Evolutionary conservation across 164 flowering plant species (phyloP).

Genomic region (Chimonanthus praecox): DNA sequence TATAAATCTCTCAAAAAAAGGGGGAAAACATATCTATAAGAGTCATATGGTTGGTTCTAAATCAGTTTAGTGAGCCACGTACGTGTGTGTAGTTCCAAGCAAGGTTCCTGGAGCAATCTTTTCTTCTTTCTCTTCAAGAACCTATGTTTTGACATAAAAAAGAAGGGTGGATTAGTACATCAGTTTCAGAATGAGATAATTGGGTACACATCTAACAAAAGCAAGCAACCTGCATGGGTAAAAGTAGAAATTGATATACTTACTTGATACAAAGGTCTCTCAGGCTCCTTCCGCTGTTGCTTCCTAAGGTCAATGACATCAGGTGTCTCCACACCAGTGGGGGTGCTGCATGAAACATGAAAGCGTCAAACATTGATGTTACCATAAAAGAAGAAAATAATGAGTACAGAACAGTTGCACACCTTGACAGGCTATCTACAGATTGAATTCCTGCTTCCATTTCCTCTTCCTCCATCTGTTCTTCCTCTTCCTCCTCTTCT

Average conservation of each 20-base stretch:
- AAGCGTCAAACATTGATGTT: background rate
- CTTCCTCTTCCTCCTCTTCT: slow-evolving; percentile 75
- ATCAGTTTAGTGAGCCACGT: slow-evolving; percentile 15
- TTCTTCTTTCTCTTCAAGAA: slow-evolving; percentile 90
- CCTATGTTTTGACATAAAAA: slow-evolving; percentile 29
- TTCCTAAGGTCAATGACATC: slow-evolving; percentile 97
- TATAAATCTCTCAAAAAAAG: background rate
- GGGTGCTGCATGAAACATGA: slow-evolving; percentile 51
- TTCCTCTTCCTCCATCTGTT: slow-evolving; percentile 73
- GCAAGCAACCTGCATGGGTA: background rate
- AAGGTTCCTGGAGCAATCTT: slow-evolving; percentile 84
- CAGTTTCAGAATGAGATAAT: background rate
- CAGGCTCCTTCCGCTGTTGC: slow-evolving; percentile 97
- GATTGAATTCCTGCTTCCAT: slow-evolving; percentile 84
- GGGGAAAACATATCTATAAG: background rate
- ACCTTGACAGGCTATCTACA: slow-evolving; percentile 95
- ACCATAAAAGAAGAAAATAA: background rate
- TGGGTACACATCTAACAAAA: background rate
- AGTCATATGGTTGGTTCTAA: background rate
- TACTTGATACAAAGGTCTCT: slow-evolving; percentile 86
- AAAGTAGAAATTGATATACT: slow-evolving; percentile 17
- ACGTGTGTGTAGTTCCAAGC: slow-evolving; percentile 90
- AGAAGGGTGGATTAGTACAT: background rate
- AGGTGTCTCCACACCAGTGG: slow-evolving; percentile 98
- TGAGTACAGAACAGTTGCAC: slow-evolving; percentile 1